phyloP scores from a whole-genome alignment of 179 eudicot species.

The Silene coronaria region DNA sequence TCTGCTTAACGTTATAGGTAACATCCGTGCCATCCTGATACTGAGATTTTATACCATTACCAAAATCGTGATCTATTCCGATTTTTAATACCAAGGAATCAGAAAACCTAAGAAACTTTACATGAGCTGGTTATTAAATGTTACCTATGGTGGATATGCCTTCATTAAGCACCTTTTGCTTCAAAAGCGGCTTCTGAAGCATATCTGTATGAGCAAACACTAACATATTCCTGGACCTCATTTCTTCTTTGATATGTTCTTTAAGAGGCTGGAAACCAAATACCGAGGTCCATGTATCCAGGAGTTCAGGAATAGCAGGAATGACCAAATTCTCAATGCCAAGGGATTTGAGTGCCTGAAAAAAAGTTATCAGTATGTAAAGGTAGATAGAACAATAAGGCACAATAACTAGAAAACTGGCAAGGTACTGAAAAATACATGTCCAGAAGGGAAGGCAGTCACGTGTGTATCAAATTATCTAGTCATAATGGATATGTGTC shows the following conservation, averaged over 20 bases:
- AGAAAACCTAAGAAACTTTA: neutral
- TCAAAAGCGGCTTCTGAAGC: conserved; percentile 59
- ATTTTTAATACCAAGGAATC: neutral
- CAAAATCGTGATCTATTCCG: no score
- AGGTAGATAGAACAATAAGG: neutral
- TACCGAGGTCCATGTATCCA: conserved; percentile 70
- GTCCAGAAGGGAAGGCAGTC: neutral
- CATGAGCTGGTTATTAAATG: neutral
- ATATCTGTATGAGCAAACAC: conserved; percentile 76
- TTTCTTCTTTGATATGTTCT: conserved; percentile 44
- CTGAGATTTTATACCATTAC: no score
- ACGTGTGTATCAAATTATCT: no score
- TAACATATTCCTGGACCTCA: conserved; percentile 58
- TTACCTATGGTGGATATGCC: conserved; percentile 40
- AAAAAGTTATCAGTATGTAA: neutral
- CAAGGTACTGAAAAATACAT: neutral
- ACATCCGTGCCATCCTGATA: no score
- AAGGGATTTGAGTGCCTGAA: conserved; percentile 59
- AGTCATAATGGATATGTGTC: no score
- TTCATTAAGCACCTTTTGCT: conserved; percentile 21
- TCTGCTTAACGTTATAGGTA: no score
- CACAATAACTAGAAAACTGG: neutral
- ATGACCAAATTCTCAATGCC: conserved; percentile 72
- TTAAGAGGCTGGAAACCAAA: conserved; percentile 76
- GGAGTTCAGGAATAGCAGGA: conserved; percentile 78